Percentiles rank a stretch among this genome's conserved stretches.
These are phyloP conservation scores for Phytophthora parvispora DNA, from an alignment of 352 stramenopile species.

Conservation along the genomic window DNA sequence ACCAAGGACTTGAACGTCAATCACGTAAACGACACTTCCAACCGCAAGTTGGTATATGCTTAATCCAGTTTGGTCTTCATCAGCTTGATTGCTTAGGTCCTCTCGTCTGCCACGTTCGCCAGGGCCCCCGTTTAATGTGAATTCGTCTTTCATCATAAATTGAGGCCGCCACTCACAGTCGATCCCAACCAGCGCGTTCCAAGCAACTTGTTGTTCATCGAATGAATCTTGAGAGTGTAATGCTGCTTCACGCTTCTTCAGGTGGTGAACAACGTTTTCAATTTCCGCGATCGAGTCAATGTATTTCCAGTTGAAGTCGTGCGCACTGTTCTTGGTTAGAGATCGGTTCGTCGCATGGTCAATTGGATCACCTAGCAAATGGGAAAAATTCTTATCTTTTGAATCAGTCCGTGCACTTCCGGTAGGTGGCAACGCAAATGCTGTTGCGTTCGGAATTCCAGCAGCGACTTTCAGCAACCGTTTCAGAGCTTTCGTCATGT, in stretches of 20 bases:
- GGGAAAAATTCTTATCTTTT: not conserved
- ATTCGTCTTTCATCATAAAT: constrained; percentile 34
- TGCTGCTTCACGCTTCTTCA: constrained; percentile 16
- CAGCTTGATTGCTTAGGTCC: constrained; percentile 6
- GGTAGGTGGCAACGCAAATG: not conserved
- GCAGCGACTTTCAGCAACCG: constrained; percentile 43
- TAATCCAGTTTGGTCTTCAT: constrained; percentile 35
- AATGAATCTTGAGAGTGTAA: not conserved
- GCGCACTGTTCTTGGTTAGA: not conserved
- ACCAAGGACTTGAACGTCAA: constrained; percentile 70
- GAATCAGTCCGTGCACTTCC: not conserved
- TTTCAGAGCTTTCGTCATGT: constrained; percentile 71
- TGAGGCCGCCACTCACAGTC: constrained; percentile 78
- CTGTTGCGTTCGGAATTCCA: not conserved
- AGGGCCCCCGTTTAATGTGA: not conserved
- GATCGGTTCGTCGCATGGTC: constrained; percentile 43
- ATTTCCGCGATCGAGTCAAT: constrained; percentile 35
- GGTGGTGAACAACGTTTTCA: constrained; percentile 25
- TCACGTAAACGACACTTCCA: constrained; percentile 49
- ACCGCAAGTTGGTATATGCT: constrained; percentile 70
- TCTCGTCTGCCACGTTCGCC: not conserved
- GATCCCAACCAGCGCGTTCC: constrained; percentile 53
- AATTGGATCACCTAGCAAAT: constrained; percentile 15
- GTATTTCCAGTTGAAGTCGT: constrained; percentile 43
- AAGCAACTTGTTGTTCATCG: constrained; percentile 12